Percentiles rank a stretch among this genome's conserved stretches.
Evolutionary conservation across 2,329 filamentous ascomycete genomes (phyloP).

Genomic region (Penicillium sp.): DNA sequence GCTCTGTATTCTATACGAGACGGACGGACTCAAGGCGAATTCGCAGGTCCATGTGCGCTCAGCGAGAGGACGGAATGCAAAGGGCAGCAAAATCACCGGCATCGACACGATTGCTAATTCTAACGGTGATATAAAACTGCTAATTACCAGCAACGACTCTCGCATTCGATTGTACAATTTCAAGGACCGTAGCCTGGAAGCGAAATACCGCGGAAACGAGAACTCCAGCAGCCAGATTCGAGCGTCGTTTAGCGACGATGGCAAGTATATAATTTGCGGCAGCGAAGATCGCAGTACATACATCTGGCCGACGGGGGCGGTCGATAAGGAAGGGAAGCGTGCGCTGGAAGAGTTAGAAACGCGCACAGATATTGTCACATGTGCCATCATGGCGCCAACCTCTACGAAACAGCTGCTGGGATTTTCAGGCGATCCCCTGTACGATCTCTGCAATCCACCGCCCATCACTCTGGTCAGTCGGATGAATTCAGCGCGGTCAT

Average conservation of each 20-base stretch:
- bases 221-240: conserved; percentile 88
- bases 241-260: conserved; percentile 83
- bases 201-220: conserved; percentile 88
- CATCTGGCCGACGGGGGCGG: conserved; percentile 70
- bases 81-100: conserved; percentile 95
- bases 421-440: conserved; percentile 85
- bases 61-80: conserved; percentile 85
- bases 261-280: conserved; percentile 80
- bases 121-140: conserved; percentile 69
- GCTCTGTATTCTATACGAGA: conserved; percentile 85
- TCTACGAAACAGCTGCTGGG: conserved; percentile 73
- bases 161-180: conserved; percentile 86
- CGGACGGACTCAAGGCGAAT: conserved; percentile 77
- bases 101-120: conserved; percentile 68
- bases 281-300: conserved; percentile 89
- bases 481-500: conserved; percentile 51
- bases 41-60: conserved; percentile 92
- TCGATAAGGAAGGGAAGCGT: conserved; percentile 70
- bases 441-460: conserved; percentile 91
- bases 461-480: conserved; percentile 76
- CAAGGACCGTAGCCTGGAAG: conserved; percentile 75
- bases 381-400: conserved; percentile 78
- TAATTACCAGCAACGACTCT: conserved; percentile 94
- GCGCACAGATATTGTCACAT: conserved; percentile 81
- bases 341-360: conserved; percentile 89